A percentile compares a stretch with the other conserved stretches of the same genome.
Evolutionary conservation across 106 monocot genomes (phyloP).

Genomic region (Dioscorea alata): DNA sequence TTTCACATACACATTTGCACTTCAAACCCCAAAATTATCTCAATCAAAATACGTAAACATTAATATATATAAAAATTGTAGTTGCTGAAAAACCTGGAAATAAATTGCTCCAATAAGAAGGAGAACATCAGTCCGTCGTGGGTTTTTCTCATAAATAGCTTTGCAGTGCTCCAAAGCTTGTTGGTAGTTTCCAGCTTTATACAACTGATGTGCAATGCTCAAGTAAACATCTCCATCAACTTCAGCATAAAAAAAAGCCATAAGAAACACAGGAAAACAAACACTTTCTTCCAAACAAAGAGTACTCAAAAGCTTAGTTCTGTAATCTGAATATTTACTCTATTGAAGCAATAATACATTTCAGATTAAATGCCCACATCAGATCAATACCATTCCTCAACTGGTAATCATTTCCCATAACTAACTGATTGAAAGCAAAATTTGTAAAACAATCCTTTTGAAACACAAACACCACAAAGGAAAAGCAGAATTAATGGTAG

Average conservation of each 20-base stretch:
- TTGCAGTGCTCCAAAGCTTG: constrained; percentile 76
- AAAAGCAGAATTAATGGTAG: background rate
- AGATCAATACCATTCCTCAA: background rate
- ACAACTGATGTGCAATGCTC: constrained; percentile 75
- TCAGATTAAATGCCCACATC: background rate
- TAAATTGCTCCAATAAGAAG: constrained; percentile 85
- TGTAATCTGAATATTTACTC: background rate
- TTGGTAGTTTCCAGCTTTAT: constrained; percentile 72
- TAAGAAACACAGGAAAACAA: background rate
- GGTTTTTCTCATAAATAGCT: constrained; percentile 65
- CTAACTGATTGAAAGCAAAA: background rate
- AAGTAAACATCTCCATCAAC: constrained; percentile 66
- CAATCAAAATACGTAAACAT: background rate
- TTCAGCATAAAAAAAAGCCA: constrained; percentile 13
- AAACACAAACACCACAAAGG: background rate
- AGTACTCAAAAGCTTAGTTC: background rate
- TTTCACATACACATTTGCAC: too few species aligned
- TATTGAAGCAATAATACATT: background rate
- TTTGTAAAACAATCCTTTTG: too few species aligned
- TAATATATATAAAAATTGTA: background rate
- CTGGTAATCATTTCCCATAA: background rate
- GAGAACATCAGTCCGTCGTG: constrained; percentile 75
- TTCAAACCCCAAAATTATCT: background rate
- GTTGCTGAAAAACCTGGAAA: constrained; percentile 55
- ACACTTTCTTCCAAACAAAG: background rate